Conservation (phyloP, 2,329 filamentous ascomycete species). For the Cryphonectria naterciae region DNA sequence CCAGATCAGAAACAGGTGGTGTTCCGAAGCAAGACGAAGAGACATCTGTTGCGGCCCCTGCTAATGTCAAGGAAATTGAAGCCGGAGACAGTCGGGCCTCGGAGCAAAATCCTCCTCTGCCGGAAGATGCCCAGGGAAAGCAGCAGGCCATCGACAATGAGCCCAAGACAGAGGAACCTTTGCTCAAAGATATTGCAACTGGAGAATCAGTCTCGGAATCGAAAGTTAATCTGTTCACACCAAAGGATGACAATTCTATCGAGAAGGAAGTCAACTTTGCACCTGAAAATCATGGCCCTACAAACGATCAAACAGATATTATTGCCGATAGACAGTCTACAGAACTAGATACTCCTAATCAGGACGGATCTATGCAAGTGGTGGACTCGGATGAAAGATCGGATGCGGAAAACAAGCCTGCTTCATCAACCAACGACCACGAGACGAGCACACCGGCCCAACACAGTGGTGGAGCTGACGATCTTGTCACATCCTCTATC, state of each 20-base stretch:
- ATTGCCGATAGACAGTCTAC: background rate
- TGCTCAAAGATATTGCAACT: background rate
- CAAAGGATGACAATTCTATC: background rate
- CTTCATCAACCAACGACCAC: background rate
- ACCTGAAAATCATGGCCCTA: background rate
- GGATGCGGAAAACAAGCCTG: background rate
- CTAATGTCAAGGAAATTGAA: background rate
- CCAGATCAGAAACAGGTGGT: background rate
- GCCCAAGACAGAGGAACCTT: background rate
- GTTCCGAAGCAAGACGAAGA: background rate
- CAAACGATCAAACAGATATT: too few relatives aligned
- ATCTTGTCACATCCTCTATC: background rate
- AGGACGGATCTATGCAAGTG: background rate
- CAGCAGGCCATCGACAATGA: background rate
- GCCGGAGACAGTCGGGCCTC: background rate
- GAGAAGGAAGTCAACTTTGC: background rate
- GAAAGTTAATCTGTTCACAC: background rate
- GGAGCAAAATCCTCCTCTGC: background rate
- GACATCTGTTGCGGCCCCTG: background rate
- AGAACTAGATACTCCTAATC: background rate
- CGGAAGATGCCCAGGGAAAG: background rate
- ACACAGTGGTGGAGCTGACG: background rate
- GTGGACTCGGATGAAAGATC: background rate
- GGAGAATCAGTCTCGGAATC: background rate
- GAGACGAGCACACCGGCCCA: background rate